A percentile compares a stretch with the other conserved stretches of the same genome.
phyloP scores from a whole-genome alignment of 2,329 filamentous ascomycete genomes.

The Helicocarpus griseus region DNA sequence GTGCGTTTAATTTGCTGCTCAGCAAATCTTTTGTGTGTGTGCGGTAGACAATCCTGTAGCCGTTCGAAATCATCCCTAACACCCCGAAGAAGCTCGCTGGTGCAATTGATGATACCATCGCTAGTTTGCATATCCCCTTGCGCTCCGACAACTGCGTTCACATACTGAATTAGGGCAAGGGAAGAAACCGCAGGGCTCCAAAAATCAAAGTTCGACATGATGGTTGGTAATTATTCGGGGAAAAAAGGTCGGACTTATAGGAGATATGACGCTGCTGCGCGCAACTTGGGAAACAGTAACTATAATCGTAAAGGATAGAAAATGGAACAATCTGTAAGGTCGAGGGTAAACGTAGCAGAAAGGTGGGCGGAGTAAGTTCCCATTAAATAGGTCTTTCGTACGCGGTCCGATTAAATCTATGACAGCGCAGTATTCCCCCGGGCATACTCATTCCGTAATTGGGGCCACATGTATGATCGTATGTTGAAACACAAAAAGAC shows the following conservation, averaged over 20 bases:
- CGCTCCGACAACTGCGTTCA: background rate
- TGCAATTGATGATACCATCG: background rate
- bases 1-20: conserved; percentile 1
- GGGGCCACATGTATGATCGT: background rate
- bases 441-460: background rate
- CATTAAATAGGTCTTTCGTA: too few species aligned
- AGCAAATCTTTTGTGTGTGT: background rate
- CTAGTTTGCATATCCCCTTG: background rate
- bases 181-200: background rate
- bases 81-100: background rate
- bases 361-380: background rate
- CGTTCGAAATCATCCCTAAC: background rate
- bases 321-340: too few species aligned
- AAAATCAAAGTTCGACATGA: background rate
- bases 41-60: background rate
- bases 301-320: background rate
- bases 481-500: background rate
- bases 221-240: background rate
- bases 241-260: background rate
- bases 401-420: background rate
- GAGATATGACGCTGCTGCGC: too few species aligned
- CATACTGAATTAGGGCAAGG: background rate
- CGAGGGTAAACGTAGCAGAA: background rate
- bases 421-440: background rate
- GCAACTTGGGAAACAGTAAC: too few species aligned